Evolutionary conservation across 2,329 filamentous ascomycete species (phyloP).

Genomic region (Zasmidium angulare): DNA sequence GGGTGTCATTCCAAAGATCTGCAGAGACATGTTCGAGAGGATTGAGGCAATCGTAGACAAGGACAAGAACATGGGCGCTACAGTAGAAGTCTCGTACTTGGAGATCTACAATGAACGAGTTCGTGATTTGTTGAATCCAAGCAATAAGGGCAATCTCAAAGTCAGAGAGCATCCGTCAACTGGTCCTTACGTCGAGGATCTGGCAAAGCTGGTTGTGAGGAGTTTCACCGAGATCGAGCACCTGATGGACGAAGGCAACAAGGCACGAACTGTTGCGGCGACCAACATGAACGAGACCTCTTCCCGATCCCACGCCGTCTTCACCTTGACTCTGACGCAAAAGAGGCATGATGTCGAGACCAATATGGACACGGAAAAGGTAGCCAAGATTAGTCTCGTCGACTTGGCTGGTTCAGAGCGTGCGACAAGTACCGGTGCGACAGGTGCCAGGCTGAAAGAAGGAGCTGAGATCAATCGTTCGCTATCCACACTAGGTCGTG

Average conservation of each 20-base stretch:
- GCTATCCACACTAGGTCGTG: slow-evolving; percentile 90
- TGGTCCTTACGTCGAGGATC: slow-evolving; percentile 95
- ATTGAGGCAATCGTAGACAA: slow-evolving; percentile 67
- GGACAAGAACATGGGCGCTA: slow-evolving; percentile 79
- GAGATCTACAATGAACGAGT: slow-evolving; percentile 99
- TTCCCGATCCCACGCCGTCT: slow-evolving; percentile 96
- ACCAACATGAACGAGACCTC: slow-evolving; percentile 99
- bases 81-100: slow-evolving; percentile 95
- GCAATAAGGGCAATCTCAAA: slow-evolving; percentile 93
- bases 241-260: slow-evolving; percentile 99
- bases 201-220: slow-evolving; percentile 90
- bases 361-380: slow-evolving; percentile 96
- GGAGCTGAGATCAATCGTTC: slow-evolving; percentile 98
- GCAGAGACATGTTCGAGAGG: slow-evolving; percentile 93
- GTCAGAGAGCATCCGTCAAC: slow-evolving; percentile 97
- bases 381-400: slow-evolving; percentile 95
- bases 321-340: slow-evolving; percentile 92
- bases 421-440: slow-evolving; percentile 95
- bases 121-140: slow-evolving; percentile 89
- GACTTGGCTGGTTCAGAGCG: slow-evolving; percentile 97
- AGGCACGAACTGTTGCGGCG: slow-evolving; percentile 93
- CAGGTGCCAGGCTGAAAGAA: slow-evolving; percentile 91
- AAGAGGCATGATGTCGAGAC: slow-evolving; percentile 89
- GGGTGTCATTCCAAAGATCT: slow-evolving; percentile 95
- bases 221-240: slow-evolving; percentile 96